Conservation (phyloP, 352 stramenopile species). For the Pythium vanterpoolii region DNA sequence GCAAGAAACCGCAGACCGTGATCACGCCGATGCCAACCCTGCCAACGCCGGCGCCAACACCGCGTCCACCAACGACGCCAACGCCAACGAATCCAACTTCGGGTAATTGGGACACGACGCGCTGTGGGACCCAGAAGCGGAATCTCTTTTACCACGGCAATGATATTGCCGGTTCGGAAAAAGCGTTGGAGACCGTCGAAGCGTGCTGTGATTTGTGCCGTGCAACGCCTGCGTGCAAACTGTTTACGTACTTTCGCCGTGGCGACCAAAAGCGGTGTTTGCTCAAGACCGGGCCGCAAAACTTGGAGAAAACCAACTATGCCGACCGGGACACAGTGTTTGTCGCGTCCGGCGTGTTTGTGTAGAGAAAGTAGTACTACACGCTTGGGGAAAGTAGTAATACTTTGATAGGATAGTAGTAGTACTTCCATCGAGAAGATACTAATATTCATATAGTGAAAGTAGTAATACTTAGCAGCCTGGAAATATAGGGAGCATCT, state of each 20-base stretch:
- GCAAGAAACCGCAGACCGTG: background rate
- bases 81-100: background rate
- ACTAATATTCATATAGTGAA: no score
- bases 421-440: no score
- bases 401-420: no score
- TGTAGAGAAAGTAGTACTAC: background rate
- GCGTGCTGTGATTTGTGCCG: conserved; percentile 22
- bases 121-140: conserved; percentile 4
- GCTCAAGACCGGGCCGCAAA: conserved; percentile 12
- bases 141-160: conserved; percentile 20
- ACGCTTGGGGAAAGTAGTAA: no score
- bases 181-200: conserved; percentile 12
- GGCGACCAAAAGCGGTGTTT: conserved; percentile 15
- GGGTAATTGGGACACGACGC: conserved; percentile 7
- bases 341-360: conserved; percentile 9
- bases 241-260: conserved; percentile 22
- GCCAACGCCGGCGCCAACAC: background rate
- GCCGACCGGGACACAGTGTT: background rate
- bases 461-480: no score
- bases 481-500: no score
- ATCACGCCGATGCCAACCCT: background rate
- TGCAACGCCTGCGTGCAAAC: conserved; percentile 2
- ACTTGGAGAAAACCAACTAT: conserved; percentile 22
- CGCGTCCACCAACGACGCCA: background rate
- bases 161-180: conserved; percentile 13